These are phyloP conservation scores for Aspergillus ibericus DNA, from an alignment of 2,329 filamentous ascomycete genomes.

Conservation along the genomic window DNA sequence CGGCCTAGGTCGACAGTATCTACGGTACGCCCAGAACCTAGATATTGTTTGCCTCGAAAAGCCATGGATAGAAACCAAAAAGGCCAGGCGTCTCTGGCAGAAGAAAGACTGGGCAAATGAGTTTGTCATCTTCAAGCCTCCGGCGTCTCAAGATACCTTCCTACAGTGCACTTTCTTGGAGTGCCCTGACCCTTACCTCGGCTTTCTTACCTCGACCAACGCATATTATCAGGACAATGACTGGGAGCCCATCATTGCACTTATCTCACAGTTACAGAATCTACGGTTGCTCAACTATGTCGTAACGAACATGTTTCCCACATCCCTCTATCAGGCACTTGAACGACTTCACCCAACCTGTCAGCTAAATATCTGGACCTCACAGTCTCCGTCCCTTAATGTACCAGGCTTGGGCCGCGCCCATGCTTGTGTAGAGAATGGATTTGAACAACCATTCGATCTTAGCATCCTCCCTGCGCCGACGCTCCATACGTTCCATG, in stretches of 20 bases:
- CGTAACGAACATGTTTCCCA: background rate
- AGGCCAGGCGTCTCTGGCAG: background rate
- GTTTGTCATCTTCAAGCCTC: background rate
- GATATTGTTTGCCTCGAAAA: background rate
- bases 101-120: background rate
- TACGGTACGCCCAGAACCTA: background rate
- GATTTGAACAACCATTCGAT: background rate
- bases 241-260: background rate
- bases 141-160: background rate
- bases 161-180: background rate
- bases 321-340: background rate
- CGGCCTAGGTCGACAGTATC: background rate
- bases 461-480: background rate
- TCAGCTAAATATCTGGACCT: background rate
- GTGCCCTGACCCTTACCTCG: background rate
- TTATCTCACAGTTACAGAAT: background rate
- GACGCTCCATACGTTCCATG: background rate
- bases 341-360: conserved; percentile 3
- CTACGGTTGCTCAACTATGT: conserved; percentile 1
- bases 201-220: background rate
- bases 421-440: background rate
- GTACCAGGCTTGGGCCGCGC: background rate
- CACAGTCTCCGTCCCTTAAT: background rate
- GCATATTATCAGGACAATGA: background rate
- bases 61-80: background rate